These are phyloP conservation scores for Striga hermonthica DNA, from an alignment of 305 asterid genomes.

Conservation along the genomic window DNA sequence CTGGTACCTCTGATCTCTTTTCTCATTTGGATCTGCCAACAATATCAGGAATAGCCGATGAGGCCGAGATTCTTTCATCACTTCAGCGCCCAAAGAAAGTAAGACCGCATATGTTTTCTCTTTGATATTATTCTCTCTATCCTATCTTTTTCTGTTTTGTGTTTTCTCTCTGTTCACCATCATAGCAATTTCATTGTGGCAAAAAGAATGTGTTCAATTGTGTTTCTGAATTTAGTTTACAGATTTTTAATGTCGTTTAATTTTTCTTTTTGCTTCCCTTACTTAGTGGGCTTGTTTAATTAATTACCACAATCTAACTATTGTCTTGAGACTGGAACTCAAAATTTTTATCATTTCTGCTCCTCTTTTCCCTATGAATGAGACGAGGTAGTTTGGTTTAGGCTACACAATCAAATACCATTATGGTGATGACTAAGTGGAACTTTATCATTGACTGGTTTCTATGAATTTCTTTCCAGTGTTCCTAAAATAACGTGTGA, in stretches of 20 bases:
- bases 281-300: background rate
- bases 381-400: slow-evolving; percentile 17
- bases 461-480: slow-evolving; percentile 2
- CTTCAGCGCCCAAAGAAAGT: slow-evolving; percentile 98
- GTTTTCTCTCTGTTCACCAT: background rate
- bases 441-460: slow-evolving; percentile 22
- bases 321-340: slow-evolving; percentile 22
- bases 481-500: slow-evolving; percentile 8
- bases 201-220: slow-evolving; percentile 20
- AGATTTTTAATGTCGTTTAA: background rate
- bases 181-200: slow-evolving; percentile 22
- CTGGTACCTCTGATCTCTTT: slow-evolving; percentile 62
- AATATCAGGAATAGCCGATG: slow-evolving; percentile 87
- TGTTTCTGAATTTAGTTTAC: slow-evolving; percentile 25
- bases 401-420: slow-evolving; percentile 3
- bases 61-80: slow-evolving; percentile 95
- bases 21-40: slow-evolving; percentile 72
- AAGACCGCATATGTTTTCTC: slow-evolving; percentile 33
- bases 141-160: background rate
- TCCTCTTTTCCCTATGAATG: background rate
- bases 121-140: background rate
- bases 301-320: background rate
- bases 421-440: slow-evolving; percentile 20
- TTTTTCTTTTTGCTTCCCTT: background rate
- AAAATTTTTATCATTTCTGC: slow-evolving; percentile 15